phyloP scores from a whole-genome alignment of 2,329 filamentous ascomycete species.

The Scopulariopsis brevicaulis region DNA sequence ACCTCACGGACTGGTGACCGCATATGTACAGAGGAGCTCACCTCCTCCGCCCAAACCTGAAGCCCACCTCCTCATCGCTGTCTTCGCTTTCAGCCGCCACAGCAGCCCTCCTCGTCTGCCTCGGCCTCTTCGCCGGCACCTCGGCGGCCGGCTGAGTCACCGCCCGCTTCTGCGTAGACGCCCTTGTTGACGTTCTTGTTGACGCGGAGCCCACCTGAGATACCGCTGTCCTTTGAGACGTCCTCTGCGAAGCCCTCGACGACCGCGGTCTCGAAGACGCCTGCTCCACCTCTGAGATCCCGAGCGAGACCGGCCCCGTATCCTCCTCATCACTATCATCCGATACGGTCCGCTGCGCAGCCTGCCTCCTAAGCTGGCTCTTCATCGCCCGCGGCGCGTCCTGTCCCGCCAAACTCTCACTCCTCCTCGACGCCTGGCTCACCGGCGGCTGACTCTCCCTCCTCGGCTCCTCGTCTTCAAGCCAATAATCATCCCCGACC shows the following conservation, averaged over 20 bases:
- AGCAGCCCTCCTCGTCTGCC: slow-evolving; percentile 20
- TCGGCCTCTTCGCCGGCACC: slow-evolving; percentile 19
- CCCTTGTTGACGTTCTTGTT: neutral
- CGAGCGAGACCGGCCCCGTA: slow-evolving; percentile 7
- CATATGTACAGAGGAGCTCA: slow-evolving; percentile 10
- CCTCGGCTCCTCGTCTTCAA: slow-evolving; percentile 33
- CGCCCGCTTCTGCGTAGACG: slow-evolving; percentile 17
- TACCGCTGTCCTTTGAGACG: slow-evolving; percentile 11
- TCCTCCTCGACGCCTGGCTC: slow-evolving; percentile 12
- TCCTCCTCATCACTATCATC: slow-evolving; percentile 23
- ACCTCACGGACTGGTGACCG: neutral
- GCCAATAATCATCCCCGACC: slow-evolving; percentile 68
- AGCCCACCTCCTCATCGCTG: slow-evolving; percentile 45
- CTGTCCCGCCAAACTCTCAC: slow-evolving; percentile 7
- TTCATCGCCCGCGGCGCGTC: slow-evolving; percentile 9
- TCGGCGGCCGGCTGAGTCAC: slow-evolving; percentile 17
- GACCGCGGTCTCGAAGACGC: slow-evolving; percentile 5
- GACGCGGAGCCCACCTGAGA: slow-evolving; percentile 6
- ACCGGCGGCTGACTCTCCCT: slow-evolving; percentile 9
- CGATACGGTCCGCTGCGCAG: slow-evolving; percentile 16
- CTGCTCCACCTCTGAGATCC: slow-evolving; percentile 12
- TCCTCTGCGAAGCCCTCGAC: slow-evolving; percentile 5
- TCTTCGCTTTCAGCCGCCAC: slow-evolving; percentile 26
- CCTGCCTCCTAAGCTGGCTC: slow-evolving; percentile 4
- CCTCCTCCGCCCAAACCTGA: slow-evolving; percentile 41